Evolutionary conservation across 2,329 filamentous ascomycete species (phyloP).

Genomic region (Lachnum nothofagi): DNA sequence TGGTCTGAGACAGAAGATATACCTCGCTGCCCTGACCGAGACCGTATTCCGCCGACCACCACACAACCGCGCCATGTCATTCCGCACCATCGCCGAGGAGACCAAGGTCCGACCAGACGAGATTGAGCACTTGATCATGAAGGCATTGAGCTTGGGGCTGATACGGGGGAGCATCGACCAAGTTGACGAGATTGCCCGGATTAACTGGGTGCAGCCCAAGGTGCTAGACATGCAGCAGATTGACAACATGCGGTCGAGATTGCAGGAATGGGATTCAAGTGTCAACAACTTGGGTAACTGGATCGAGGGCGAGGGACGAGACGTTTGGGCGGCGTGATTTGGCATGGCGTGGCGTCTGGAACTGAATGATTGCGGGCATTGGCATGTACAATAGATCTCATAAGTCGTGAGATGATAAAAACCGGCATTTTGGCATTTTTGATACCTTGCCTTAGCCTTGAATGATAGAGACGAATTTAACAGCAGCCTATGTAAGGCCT

Average conservation of each 20-base stretch:
- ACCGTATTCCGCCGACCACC: constrained; percentile 92
- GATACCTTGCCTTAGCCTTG: constrained; percentile 5
- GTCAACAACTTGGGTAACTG: constrained; percentile 95
- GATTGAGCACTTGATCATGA: constrained; percentile 98
- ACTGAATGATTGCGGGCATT: constrained; percentile 17
- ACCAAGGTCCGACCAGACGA: constrained; percentile 87
- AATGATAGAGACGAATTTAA: background rate
- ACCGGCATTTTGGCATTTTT: constrained; percentile 6
- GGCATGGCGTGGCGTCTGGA: constrained; percentile 25
- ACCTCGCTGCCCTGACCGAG: constrained; percentile 91
- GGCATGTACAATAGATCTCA: constrained; percentile 31
- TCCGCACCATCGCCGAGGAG: constrained; percentile 79
- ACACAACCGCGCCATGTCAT: constrained; percentile 92
- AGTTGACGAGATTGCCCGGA: constrained; percentile 86
- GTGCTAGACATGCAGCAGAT: constrained; percentile 95
- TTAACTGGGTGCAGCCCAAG: constrained; percentile 99
- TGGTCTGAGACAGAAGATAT: constrained; percentile 96
- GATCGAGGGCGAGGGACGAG: constrained; percentile 90
- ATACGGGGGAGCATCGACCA: constrained; percentile 92
- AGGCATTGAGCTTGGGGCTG: constrained; percentile 89
- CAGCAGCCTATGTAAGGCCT: too few relatives aligned
- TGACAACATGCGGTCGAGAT: constrained; percentile 77
- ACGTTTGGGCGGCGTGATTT: constrained; percentile 82
- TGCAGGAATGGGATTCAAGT: constrained; percentile 92
- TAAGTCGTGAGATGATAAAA: constrained; percentile 15